A percentile compares a stretch with the other conserved stretches of the same genome.
Evolutionary conservation across 805 yeast species (phyloP).

Genomic region (Isabelozyma rhagii): DNA sequence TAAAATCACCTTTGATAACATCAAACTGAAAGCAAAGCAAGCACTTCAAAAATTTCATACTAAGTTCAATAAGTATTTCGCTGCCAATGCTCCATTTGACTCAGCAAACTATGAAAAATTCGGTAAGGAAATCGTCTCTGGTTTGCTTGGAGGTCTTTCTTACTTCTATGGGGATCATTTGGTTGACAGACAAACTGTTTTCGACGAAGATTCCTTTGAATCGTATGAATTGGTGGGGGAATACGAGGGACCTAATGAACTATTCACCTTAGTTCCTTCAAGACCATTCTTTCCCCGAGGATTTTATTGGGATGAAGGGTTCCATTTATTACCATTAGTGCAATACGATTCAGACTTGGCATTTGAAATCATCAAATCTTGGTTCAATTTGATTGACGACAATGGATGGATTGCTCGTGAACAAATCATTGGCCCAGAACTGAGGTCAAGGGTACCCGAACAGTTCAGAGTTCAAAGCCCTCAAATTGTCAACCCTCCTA

Average conservation of each 20-base stretch:
- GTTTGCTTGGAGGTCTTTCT: slow-evolving; percentile 85
- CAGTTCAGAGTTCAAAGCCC: slow-evolving; percentile 86
- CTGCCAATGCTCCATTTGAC: slow-evolving; percentile 54
- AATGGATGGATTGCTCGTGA: slow-evolving; percentile 98
- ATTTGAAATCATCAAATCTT: slow-evolving; percentile 75
- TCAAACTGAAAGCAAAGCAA: slow-evolving; percentile 30
- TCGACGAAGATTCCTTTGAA: slow-evolving; percentile 69
- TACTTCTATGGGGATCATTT: slow-evolving; percentile 81
- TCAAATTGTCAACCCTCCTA: slow-evolving; percentile 92
- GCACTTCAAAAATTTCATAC: slow-evolving; percentile 41
- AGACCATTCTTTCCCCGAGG: slow-evolving; percentile 96
- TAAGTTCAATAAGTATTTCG: slow-evolving; percentile 51
- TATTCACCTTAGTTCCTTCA: slow-evolving; percentile 86
- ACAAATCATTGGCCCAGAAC: slow-evolving; percentile 88
- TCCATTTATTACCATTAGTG: slow-evolving; percentile 78
- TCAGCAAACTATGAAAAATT: slow-evolving; percentile 45
- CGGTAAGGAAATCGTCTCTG: slow-evolving; percentile 78
- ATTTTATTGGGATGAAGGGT: slow-evolving; percentile 98
- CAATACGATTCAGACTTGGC: slow-evolving; percentile 82
- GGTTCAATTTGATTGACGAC: slow-evolving; percentile 84
- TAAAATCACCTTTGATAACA: slow-evolving; percentile 32
- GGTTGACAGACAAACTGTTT: slow-evolving; percentile 68
- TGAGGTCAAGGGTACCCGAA: slow-evolving; percentile 79
- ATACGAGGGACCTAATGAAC: slow-evolving; percentile 73
- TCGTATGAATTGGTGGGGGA: slow-evolving; percentile 48